Evolutionary conservation across 352 stramenopile species (phyloP), one percentile per base, ranked within the genome.

Genomic region (Phytopythium mirpurense): DNA sequence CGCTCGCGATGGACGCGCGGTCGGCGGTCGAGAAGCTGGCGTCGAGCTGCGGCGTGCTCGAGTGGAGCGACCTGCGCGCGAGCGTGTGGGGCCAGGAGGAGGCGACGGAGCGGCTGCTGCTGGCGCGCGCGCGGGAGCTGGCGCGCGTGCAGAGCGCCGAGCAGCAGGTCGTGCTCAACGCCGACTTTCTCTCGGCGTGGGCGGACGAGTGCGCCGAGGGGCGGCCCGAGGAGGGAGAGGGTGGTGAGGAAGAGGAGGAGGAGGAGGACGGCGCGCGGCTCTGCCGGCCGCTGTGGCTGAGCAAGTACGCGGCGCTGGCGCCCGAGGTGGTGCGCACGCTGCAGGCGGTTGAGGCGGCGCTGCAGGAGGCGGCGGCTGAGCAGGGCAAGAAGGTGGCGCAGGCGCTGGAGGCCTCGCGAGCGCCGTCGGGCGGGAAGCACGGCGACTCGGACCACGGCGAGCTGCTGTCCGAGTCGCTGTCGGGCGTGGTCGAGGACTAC

Each of bases 111-210:
- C 62, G 65, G 3, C 55, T 75, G 4, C 62, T 59, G 5, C 43
- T 61, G 8, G 67, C 80, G 23, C 66, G 64, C 21, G 51, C 54
- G 1, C 63, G 64, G 38, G 71, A 83, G 38, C 47, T 74, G 10
- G 49, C 62, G 15, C 72, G 69, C 63, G 45, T 81, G 10, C 50
- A 72, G 38, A 77, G 58, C 7, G 65, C 65, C 3, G 76, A 90
- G 50, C 66, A 85, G 26, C 62, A 85, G 34, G 60, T 90, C 2
- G 40, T 90, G 55, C 65, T 72, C 35, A 85, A 86, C 46, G 63
- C 72, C 18, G 75, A 87, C 46, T 89, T 86, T 42, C 27, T 89
- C 45, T 72, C 79, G 37, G 67, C 72, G 12, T 49, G 86, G 43
- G 40, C 82, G 29, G 62, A 62, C 18, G 58, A 54, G 3, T 34